Evolutionary conservation across 2,329 filamentous ascomycete genomes (phyloP), one percentile per base, ranked within the genome.

Genomic region (Ascochyta lentis): DNA sequence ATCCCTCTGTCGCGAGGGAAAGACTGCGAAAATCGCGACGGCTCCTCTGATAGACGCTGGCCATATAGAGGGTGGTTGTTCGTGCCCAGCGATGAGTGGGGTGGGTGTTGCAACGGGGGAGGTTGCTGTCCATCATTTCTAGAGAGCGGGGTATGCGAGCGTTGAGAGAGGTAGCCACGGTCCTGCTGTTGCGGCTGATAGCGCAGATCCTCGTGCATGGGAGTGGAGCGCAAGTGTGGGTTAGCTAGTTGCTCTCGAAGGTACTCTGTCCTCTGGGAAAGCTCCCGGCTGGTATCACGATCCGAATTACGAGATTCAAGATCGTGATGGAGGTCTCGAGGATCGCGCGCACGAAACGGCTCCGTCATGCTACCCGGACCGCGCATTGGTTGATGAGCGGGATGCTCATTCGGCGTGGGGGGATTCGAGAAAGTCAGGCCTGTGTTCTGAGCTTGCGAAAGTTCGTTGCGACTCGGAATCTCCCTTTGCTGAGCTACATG

Each of bases 111-210:
- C 9, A 73, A 52, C 22, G 69, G 63, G 12, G 63, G 64, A 19
- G 63, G 63, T 38, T 68, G 66, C 37, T 70, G 70, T 3, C 61
- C 64, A 10, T 74, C 71, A 6, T 58, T 39, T 40, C 68, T 61
- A 6, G 71, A 67, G 1, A 72, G 59, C 6, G 72, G 72, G n/a
- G 72, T 75, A 29, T 74, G 72, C 9, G 72, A 71, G 34, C 72
- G 68, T 42, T 69, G 72, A 13, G 64, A 54, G 16, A 66, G 31
- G 39, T 69, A 73, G 0, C 49, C 57, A 8, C 71, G 68, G 34
- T 74, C 70, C 26, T 64, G 66, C 47, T 64, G 71, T 7, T 56
- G 57, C 41, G 67, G 50, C 39, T 65, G 63, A 42, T 71, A 73
- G 19, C 71, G 67, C 26, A 63, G 10, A 31, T 74, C 71, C 39